Evolutionary conservation across 75 land plant genomes (phyloP).

Genomic region (Sequoiadendron giganteum): DNA sequence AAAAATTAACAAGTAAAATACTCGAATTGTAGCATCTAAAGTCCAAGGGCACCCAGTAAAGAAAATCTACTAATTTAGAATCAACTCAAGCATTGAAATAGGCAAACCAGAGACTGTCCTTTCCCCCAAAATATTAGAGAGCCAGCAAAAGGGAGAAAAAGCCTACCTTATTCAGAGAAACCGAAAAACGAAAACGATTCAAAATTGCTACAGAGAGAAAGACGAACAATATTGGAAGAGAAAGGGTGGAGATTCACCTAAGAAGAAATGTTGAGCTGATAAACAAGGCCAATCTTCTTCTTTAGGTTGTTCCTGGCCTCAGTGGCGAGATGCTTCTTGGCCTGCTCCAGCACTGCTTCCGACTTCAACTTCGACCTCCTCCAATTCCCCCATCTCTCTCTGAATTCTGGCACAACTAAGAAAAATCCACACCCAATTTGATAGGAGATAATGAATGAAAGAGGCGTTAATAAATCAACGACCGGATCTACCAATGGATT

Average conservation of each 20-base stretch:
- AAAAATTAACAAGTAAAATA: no score
- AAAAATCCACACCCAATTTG: not conserved
- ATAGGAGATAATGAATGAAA: not conserved
- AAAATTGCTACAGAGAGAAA: no score
- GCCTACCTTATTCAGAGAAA: no score
- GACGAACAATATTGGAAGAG: not conserved
- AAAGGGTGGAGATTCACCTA: slow-evolving; percentile 52
- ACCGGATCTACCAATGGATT: not conserved
- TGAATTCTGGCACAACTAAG: not conserved
- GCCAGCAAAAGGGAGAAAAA: no score
- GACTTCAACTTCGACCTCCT: slow-evolving; percentile 49
- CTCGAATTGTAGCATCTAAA: no score
- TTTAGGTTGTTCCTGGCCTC: slow-evolving; percentile 69
- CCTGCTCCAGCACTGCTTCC: slow-evolving; percentile 67
- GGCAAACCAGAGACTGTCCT: no score
- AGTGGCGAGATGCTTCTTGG: slow-evolving; percentile 72
- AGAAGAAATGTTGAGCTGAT: slow-evolving; percentile 90
- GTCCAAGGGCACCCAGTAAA: no score
- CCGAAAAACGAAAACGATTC: no score
- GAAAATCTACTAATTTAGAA: no score
- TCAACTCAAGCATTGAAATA: no score
- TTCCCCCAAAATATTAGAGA: no score
- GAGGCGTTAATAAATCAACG: not conserved
- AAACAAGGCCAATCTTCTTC: slow-evolving; percentile 78
- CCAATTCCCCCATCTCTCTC: not conserved